Evolutionary conservation across 2,329 filamentous ascomycete species (phyloP).

Genomic region (Fusarium cyanostomum): DNA sequence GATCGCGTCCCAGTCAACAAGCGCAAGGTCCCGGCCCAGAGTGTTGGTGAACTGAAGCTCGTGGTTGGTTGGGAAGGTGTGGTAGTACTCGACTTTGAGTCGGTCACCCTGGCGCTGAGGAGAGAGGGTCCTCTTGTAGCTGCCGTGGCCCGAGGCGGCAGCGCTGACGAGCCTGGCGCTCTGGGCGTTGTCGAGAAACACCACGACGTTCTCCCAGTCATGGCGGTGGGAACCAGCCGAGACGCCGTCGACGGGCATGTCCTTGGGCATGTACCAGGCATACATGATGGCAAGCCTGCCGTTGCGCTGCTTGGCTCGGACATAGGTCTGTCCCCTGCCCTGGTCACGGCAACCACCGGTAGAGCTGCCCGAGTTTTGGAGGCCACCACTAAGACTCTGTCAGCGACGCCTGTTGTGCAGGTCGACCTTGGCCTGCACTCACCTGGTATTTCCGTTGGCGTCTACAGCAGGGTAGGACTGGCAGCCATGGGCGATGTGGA

Average conservation of each 20-base stretch:
- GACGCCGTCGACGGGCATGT: conserved; percentile 49
- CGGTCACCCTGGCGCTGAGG: conserved; percentile 34
- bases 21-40: conserved; percentile 50
- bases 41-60: conserved; percentile 47
- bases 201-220: conserved; percentile 52
- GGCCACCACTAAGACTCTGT: conserved; percentile 45
- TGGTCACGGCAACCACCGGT: conserved; percentile 45
- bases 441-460: conserved; percentile 64
- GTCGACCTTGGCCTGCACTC: background rate
- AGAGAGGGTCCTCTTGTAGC: conserved; percentile 42
- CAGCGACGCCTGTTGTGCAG: background rate
- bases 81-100: conserved; percentile 48
- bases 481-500: conserved; percentile 64
- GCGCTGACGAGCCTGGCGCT: conserved; percentile 47
- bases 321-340: conserved; percentile 52
- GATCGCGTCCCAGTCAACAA: conserved; percentile 56
- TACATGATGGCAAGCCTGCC: conserved; percentile 53
- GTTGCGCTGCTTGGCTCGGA: conserved; percentile 43
- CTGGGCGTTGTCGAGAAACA: conserved; percentile 45
- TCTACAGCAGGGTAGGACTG: conserved; percentile 71
- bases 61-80: conserved; percentile 47
- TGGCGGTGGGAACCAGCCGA: conserved; percentile 49
- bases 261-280: conserved; percentile 59
- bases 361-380: conserved; percentile 44
- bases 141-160: conserved; percentile 50